phyloP scores from a whole-genome alignment of 1,284 basidiomycete species.

The Phenoliferia sp. region DNA sequence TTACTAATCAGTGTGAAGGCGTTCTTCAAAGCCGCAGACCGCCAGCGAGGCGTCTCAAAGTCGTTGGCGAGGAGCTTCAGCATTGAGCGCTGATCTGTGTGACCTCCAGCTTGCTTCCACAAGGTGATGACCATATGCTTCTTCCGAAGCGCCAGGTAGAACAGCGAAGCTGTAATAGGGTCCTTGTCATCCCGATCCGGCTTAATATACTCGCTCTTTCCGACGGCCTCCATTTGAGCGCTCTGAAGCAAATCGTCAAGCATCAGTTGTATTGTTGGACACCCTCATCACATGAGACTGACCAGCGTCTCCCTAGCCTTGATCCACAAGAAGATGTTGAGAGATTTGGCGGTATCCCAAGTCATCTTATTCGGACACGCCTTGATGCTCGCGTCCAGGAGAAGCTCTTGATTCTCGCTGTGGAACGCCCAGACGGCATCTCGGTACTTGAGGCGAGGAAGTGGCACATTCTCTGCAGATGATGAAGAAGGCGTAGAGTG shows the following conservation, averaged over 20 bases:
- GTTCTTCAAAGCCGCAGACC: constrained; percentile 91
- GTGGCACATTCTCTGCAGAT: background rate
- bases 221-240: constrained; percentile 80
- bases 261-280: too few relatives aligned
- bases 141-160: constrained; percentile 93
- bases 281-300: too few relatives aligned
- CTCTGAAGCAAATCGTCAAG: constrained; percentile 51
- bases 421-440: constrained; percentile 95
- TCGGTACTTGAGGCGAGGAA: constrained; percentile 66
- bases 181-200: constrained; percentile 68
- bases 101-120: constrained; percentile 93
- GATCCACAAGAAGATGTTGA: constrained; percentile 86
- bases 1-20: constrained; percentile 89
- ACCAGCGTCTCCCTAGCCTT: constrained; percentile 71
- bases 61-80: constrained; percentile 89
- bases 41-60: constrained; percentile 80
- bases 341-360: constrained; percentile 77
- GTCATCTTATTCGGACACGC: constrained; percentile 76
- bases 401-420: constrained; percentile 81
- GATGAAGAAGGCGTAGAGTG: background rate
- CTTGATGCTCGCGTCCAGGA: constrained; percentile 64
- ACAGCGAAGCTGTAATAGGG: constrained; percentile 80
- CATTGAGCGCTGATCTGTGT: constrained; percentile 85
- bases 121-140: constrained; percentile 84
- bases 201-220: constrained; percentile 81